phyloP scores from a whole-genome alignment of 2,329 filamentous ascomycete genomes.

The Sporothrix variecibatus region DNA sequence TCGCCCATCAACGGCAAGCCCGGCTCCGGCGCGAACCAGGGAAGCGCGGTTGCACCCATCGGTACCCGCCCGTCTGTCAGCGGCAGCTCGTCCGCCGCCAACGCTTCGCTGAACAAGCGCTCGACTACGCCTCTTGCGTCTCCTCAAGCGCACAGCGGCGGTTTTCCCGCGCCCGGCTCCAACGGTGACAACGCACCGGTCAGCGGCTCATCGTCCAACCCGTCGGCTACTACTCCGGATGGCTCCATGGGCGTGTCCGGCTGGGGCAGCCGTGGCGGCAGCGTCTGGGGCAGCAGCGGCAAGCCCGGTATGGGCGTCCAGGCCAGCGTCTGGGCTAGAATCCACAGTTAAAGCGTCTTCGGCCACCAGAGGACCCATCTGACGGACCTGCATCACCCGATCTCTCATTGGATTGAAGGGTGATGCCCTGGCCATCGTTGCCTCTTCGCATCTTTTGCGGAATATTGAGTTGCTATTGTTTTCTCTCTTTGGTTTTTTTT shows the following conservation, averaged over 20 bases:
- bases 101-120: conserved; percentile 68
- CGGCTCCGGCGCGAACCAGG: conserved; percentile 44
- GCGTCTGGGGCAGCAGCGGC: conserved; percentile 79
- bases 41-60: conserved; percentile 80
- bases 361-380: background rate
- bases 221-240: conserved; percentile 49
- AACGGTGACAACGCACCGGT: conserved; percentile 41
- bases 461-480: background rate
- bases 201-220: conserved; percentile 55
- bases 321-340: conserved; percentile 86
- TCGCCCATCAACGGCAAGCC: conserved; percentile 68
- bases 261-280: conserved; percentile 76
- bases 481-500: background rate
- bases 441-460: background rate
- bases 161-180: conserved; percentile 57
- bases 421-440: background rate
- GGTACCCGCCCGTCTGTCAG: conserved; percentile 77
- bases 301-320: conserved; percentile 81
- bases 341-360: background rate
- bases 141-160: conserved; percentile 76
- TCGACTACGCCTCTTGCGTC: conserved; percentile 90
- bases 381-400: background rate
- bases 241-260: conserved; percentile 48
- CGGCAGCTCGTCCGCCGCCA: conserved; percentile 33
- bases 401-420: background rate